Evolutionary conservation across 208 protist genomes (phyloP).

Genomic region (Naegleria fowleri): DNA sequence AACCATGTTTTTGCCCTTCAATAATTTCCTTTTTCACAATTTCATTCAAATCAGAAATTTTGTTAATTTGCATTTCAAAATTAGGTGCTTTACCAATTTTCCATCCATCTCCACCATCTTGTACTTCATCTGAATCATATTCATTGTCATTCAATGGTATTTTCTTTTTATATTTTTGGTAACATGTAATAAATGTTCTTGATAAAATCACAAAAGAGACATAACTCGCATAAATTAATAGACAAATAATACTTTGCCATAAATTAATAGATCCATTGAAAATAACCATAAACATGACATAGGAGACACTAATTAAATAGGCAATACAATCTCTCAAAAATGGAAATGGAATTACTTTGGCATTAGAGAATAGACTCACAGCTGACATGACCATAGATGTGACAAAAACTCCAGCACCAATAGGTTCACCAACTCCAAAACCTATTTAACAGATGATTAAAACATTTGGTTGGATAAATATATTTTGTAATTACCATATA

Average conservation of each 20-base stretch:
- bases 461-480: too few relatives aligned
- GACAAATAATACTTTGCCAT: neutral
- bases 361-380: conserved; percentile 6
- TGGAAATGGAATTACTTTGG: neutral
- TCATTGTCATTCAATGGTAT: neutral
- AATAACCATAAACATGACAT: neutral
- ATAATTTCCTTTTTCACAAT: neutral
- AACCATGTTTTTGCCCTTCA: neutral
- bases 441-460: too few relatives aligned
- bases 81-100: neutral
- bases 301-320: neutral
- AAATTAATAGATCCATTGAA: neutral
- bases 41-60: neutral
- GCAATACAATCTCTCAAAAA: neutral
- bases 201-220: neutral
- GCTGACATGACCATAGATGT: neutral
- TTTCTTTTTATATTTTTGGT: neutral
- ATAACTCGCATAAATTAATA: conserved; percentile 5
- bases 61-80: neutral
- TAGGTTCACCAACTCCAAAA: conserved; percentile 21
- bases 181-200: neutral
- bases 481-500: too few relatives aligned
- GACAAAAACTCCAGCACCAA: conserved; percentile 12
- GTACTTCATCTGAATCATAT: neutral
- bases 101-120: neutral